phyloP scores from a whole-genome alignment of 345 rosid species.

The Balakata baccata region DNA sequence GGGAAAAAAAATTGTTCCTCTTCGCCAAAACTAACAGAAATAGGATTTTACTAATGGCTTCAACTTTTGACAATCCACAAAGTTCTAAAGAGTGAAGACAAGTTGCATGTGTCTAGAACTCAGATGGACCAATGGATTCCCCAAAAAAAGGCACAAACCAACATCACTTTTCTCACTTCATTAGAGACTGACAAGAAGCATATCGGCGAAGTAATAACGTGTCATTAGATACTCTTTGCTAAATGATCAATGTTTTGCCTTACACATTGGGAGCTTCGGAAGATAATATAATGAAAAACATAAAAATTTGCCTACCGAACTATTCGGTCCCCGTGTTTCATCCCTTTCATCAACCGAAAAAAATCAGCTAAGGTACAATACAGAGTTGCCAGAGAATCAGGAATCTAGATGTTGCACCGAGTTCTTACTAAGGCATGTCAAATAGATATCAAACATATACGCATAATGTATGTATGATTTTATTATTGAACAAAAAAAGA shows the following conservation, averaged over 20 bases:
- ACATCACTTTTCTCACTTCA: background rate
- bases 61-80: background rate
- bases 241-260: background rate
- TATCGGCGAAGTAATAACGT: too few species aligned
- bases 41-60: background rate
- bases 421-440: background rate
- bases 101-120: background rate
- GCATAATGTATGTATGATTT: background rate
- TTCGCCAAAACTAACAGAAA: too few species aligned
- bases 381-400: background rate
- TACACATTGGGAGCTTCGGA: background rate
- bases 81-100: background rate
- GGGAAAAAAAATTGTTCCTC: background rate
- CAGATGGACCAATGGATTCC: background rate
- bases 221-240: too few species aligned
- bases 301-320: background rate
- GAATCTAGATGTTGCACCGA: background rate
- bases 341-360: background rate
- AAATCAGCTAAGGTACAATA: background rate
- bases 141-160: background rate
- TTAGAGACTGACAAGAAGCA: too few species aligned
- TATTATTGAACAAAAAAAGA: conserved; percentile 1
- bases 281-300: background rate
- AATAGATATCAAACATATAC: background rate
- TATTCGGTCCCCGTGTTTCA: background rate